phyloP scores from a whole-genome alignment of 148 eudicot genomes.

The Euryodendron excelsum region DNA sequence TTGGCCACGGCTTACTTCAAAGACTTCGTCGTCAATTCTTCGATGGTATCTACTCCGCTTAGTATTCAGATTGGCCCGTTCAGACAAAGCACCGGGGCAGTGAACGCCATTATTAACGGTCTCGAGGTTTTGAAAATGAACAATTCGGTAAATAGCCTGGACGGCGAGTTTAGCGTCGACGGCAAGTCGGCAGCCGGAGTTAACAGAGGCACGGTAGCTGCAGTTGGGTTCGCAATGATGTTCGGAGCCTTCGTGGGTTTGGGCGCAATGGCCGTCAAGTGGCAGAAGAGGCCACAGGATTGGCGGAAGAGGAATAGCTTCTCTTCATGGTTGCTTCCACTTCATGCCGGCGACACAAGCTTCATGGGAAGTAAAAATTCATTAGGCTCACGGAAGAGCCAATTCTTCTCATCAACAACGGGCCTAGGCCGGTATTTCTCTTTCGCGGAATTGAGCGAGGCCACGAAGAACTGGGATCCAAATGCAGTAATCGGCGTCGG shows the following conservation, averaged over 20 bases:
- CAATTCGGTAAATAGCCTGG: slow-evolving; percentile 65
- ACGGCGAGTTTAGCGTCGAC: slow-evolving; percentile 67
- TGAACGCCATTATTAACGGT: slow-evolving; percentile 70
- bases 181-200: slow-evolving; percentile 26
- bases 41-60: slow-evolving; percentile 39
- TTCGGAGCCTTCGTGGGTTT: slow-evolving; percentile 86
- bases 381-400: slow-evolving; percentile 54
- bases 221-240: slow-evolving; percentile 92
- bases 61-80: slow-evolving; percentile 60
- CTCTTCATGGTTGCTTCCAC: slow-evolving; percentile 83
- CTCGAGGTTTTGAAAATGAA: slow-evolving; percentile 72
- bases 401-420: slow-evolving; percentile 47
- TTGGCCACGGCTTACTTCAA: slow-evolving; percentile 54
- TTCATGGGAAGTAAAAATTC: slow-evolving; percentile 49
- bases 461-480: slow-evolving; percentile 68
- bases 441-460: slow-evolving; percentile 62
- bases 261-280: slow-evolving; percentile 84
- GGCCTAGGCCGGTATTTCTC: slow-evolving; percentile 74
- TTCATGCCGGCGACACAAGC: slow-evolving; percentile 66
- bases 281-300: slow-evolving; percentile 80
- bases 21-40: slow-evolving; percentile 57
- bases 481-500: slow-evolving; percentile 71
- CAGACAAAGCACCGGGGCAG: slow-evolving; percentile 36
- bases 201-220: slow-evolving; percentile 53
- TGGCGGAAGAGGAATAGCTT: slow-evolving; percentile 82